Base-by-base conservation (phyloP, 495 filamentous ascomycete species). In the Margaritispora aquatica region DNA sequence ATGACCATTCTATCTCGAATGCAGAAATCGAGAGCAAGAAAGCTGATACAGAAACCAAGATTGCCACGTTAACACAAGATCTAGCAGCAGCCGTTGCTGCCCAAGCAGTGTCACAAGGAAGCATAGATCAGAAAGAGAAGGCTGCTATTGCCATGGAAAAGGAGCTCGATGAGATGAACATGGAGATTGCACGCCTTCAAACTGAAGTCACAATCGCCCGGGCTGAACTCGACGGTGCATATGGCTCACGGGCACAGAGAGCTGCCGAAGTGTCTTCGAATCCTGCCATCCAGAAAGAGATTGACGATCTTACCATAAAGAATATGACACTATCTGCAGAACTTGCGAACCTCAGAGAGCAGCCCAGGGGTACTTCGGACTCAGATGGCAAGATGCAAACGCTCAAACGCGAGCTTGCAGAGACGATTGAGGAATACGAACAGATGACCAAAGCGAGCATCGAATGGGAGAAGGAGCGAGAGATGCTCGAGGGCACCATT, bases 191-290 rank as follows among this genome's bases (percentile, higher is more conserved):
- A 49, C 84, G 90, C 56, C 77, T 95, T 50, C 90, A 91, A 57
- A 97, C 92, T 36, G 94, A 97, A 68, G 76, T 96, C 58, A 92
- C 92, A 49, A 84, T 98, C 73, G 88, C 88, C 57, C 90, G 88
- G 70, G 94, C 94, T 4, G 94, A 98, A 75, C 86, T 97, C 31
- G 94, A 98, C 67, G 89, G 90, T 54, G 93, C 94, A 20, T 96
- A 96, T 68, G 94, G 90, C 26, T 83, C 83, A 10, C 77, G 89
- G 55, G 81, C 85, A 38, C 77, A 94, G 70, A 84, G 90, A 22
- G 90, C 89, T 4, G 88, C 88, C 0, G 87, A 90, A 67, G 84
- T 82, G 17, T 85, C 89, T 1, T 77, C 83, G 36, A 80, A 83
- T 59, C 80, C 90, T 3, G 80, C 80, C 34, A 79, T 90, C 50